Percentiles rank a stretch among this genome's conserved stretches.
phyloP scores from a whole-genome alignment of 768 basidiomycete genomes.

The Tephrocybe rancida region DNA sequence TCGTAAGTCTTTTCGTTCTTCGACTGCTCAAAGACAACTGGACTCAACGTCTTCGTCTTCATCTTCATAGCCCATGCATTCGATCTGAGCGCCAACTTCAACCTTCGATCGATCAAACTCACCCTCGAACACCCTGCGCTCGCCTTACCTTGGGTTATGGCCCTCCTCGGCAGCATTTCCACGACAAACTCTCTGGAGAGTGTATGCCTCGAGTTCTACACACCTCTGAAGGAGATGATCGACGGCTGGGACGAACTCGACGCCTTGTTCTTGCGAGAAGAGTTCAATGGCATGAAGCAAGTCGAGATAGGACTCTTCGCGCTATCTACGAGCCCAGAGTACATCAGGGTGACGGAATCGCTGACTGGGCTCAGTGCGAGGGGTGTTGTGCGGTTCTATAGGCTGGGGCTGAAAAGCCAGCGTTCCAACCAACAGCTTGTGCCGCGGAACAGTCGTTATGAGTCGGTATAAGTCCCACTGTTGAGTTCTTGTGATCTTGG shows the following conservation, averaged over 20 bases:
- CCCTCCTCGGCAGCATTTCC: slow-evolving; percentile 32
- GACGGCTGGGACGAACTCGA: slow-evolving; percentile 37
- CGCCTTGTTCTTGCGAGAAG: slow-evolving; percentile 32
- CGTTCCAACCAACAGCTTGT: slow-evolving; percentile 36
- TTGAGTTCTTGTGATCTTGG: neutral
- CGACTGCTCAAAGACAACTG: neutral
- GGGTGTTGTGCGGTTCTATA: slow-evolving; percentile 38
- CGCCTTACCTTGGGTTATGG: slow-evolving; percentile 39
- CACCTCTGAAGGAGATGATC: slow-evolving; percentile 36
- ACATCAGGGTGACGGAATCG: slow-evolving; percentile 31
- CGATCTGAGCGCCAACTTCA: slow-evolving; percentile 34
- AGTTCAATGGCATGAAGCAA: slow-evolving; percentile 29
- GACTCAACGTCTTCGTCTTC: neutral
- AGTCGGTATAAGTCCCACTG: no score
- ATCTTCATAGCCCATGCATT: slow-evolving; percentile 35
- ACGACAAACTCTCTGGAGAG: slow-evolving; percentile 26
- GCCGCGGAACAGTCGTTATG: slow-evolving; percentile 38
- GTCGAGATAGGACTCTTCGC: slow-evolving; percentile 46
- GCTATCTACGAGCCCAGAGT: slow-evolving; percentile 32
- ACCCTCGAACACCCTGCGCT: slow-evolving; percentile 41
- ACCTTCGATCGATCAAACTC: slow-evolving; percentile 39
- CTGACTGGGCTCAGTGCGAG: slow-evolving; percentile 28
- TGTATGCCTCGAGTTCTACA: slow-evolving; percentile 43
- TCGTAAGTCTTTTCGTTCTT: slow-evolving; percentile 28
- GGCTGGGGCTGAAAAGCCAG: slow-evolving; percentile 42